phyloP scores from a whole-genome alignment of 495 filamentous ascomycete genomes.

The Podospora australis region DNA sequence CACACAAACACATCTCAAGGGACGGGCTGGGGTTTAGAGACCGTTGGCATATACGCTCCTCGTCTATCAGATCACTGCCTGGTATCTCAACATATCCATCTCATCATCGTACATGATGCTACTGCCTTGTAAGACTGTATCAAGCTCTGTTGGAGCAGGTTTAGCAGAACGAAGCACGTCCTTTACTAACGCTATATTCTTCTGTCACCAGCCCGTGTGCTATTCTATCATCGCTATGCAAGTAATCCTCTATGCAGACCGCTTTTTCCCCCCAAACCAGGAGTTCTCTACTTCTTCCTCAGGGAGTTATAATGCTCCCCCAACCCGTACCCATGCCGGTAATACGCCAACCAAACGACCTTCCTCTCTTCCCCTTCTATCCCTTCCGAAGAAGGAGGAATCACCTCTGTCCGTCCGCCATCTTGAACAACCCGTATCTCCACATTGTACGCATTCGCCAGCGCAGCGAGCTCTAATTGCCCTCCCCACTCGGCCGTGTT shows the following conservation, averaged over 20 bases:
- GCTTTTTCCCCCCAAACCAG: no score
- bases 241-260: background rate
- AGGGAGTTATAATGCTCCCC: conserved; percentile 98
- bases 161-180: no score
- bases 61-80: no score
- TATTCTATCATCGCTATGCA: background rate
- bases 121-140: no score
- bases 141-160: no score
- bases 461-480: conserved; percentile 78
- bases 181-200: no score
- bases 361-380: conserved; percentile 23
- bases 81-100: no score
- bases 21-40: no score
- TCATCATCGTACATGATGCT: no score
- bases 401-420: conserved; percentile 68
- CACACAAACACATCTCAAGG: no score
- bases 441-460: conserved; percentile 76
- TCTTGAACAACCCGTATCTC: conserved; percentile 84
- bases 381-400: conserved; percentile 43
- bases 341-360: conserved; percentile 87
- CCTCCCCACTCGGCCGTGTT: conserved; percentile 97
- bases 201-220: no score
- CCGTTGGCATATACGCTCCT: no score
- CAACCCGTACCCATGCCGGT: conserved; percentile 82
- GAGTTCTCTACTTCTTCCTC: conserved; percentile 13